phyloP scores from a whole-genome alignment of 1,139 yeast species.

The Taphrina pruni region DNA sequence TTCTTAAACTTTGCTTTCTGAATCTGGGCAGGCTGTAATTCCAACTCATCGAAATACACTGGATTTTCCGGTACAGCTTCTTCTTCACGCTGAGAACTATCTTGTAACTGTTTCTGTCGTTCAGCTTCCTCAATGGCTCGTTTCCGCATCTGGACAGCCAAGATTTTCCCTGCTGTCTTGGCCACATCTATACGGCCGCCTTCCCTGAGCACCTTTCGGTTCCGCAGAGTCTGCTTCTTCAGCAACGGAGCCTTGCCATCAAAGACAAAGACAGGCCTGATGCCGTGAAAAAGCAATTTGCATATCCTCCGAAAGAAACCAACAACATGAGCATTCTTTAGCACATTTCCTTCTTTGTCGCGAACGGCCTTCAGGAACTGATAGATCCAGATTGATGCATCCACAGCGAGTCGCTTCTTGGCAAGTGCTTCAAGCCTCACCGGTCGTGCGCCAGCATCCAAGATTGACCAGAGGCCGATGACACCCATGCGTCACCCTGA shows the following conservation, averaged over 20 bases:
- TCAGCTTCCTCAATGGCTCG: slow-evolving; percentile 52
- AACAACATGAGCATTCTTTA: slow-evolving; percentile 82
- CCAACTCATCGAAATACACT: slow-evolving; percentile 44
- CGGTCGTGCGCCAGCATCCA: slow-evolving; percentile 89
- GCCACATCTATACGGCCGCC: slow-evolving; percentile 74
- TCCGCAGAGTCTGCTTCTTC: slow-evolving; percentile 68
- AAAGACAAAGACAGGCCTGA: slow-evolving; percentile 90
- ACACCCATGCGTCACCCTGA: slow-evolving; percentile 74
- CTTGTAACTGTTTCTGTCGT: slow-evolving; percentile 45
- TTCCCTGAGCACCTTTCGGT: slow-evolving; percentile 72
- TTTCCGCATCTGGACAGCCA: slow-evolving; percentile 79
- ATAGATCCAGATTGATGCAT: slow-evolving; percentile 98
- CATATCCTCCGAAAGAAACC: slow-evolving; percentile 95
- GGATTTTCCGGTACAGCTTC: slow-evolving; percentile 57
- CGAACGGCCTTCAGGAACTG: slow-evolving; percentile 95
- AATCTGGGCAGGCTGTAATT: slow-evolving; percentile 29
- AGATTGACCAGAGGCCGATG: slow-evolving; percentile 88
- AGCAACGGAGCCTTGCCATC: slow-evolving; percentile 96
- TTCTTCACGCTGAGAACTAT: slow-evolving; percentile 49
- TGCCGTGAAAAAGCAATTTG: slow-evolving; percentile 85
- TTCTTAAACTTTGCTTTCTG: slow-evolving; percentile 50
- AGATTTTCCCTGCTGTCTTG: slow-evolving; percentile 76
- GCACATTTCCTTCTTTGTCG: slow-evolving; percentile 78
- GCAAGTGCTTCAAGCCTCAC: slow-evolving; percentile 77
- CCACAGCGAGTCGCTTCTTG: slow-evolving; percentile 83